Percentiles rank a stretch among this genome's conserved stretches.
These are phyloP conservation scores for Aspergillus pseudoglaucus DNA, from an alignment of 2,329 filamentous ascomycete genomes.

Conservation along the genomic window DNA sequence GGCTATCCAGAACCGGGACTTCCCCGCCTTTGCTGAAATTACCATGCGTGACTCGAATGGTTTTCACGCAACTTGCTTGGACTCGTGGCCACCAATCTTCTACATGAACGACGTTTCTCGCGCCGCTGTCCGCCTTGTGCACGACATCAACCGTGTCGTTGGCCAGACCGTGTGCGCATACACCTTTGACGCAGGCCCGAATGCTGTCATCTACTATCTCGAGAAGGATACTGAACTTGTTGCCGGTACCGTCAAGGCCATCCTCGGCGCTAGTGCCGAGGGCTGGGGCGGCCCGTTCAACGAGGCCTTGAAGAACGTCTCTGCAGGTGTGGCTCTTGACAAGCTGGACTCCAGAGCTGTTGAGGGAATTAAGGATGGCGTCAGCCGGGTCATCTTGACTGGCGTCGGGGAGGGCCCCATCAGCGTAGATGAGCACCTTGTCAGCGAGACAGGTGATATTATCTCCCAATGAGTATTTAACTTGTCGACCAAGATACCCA, in stretches of 20 bases:
- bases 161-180: slow-evolving; percentile 82
- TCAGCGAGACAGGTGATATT: slow-evolving; percentile 58
- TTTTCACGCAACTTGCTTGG: slow-evolving; percentile 91
- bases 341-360: slow-evolving; percentile 51
- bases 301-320: slow-evolving; percentile 46
- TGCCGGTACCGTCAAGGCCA: slow-evolving; percentile 68
- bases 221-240: slow-evolving; percentile 68
- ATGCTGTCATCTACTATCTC: slow-evolving; percentile 92
- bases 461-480: slow-evolving; percentile 11
- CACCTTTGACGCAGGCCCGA: slow-evolving; percentile 95
- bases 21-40: slow-evolving; percentile 76
- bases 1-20: slow-evolving; percentile 71
- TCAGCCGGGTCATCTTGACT: slow-evolving; percentile 85
- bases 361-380: slow-evolving; percentile 64
- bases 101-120: slow-evolving; percentile 94
- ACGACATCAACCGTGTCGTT: slow-evolving; percentile 75
- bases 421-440: slow-evolving; percentile 69
- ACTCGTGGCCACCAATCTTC: slow-evolving; percentile 95
- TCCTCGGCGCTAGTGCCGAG: slow-evolving; percentile 58
- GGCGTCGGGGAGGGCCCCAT: slow-evolving; percentile 83
- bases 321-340: slow-evolving; percentile 54
- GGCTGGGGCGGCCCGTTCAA: slow-evolving; percentile 54
- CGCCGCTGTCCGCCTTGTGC: slow-evolving; percentile 80
- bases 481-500: not conserved
- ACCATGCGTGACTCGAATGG: slow-evolving; percentile 97